phyloP scores from a whole-genome alignment of 257 asterid species.

The Fraxinus anomala region DNA sequence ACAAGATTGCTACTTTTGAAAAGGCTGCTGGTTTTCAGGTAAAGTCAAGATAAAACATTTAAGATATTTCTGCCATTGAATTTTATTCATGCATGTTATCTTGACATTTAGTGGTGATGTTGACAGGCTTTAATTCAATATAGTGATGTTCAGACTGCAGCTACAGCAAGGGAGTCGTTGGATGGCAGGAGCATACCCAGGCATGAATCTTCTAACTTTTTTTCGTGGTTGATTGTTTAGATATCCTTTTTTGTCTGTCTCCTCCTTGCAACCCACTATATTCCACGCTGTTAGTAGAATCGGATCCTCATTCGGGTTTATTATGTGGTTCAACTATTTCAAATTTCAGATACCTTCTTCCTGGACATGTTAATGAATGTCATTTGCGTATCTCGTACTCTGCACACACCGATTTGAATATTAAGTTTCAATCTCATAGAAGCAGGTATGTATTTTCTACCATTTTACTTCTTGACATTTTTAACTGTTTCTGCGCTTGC shows the following conservation, averaged over 20 bases:
- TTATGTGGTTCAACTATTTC: conserved; percentile 17
- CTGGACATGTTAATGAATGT: conserved; percentile 63
- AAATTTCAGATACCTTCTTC: conserved; percentile 75
- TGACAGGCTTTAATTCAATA: conserved; percentile 77
- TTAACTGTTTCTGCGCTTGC: conserved; percentile 20
- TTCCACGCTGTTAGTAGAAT: not conserved
- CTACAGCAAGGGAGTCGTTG: conserved; percentile 73
- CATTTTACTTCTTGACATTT: conserved; percentile 28
- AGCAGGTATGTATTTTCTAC: conserved; percentile 56
- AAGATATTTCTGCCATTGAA: conserved; percentile 10
- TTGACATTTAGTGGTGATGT: conserved; percentile 27
- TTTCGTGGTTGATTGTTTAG: conserved; percentile 17
- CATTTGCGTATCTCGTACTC: conserved; percentile 82
- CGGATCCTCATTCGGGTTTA: conserved; percentile 25
- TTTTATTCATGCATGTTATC: conserved; percentile 9
- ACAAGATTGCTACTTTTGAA: conserved; percentile 87
- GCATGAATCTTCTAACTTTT: conserved; percentile 40
- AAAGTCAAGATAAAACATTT: conserved; percentile 13
- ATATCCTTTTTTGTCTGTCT: not conserved
- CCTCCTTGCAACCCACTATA: conserved; percentile 16
- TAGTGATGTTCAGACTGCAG: conserved; percentile 72
- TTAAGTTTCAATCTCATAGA: conserved; percentile 86
- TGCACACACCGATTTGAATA: conserved; percentile 82
- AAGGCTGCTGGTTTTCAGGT: conserved; percentile 96
- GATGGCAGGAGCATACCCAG: conserved; percentile 91